Conservation (phyloP, 352 stramenopile species). For the Elongisporangium anandrum region DNA sequence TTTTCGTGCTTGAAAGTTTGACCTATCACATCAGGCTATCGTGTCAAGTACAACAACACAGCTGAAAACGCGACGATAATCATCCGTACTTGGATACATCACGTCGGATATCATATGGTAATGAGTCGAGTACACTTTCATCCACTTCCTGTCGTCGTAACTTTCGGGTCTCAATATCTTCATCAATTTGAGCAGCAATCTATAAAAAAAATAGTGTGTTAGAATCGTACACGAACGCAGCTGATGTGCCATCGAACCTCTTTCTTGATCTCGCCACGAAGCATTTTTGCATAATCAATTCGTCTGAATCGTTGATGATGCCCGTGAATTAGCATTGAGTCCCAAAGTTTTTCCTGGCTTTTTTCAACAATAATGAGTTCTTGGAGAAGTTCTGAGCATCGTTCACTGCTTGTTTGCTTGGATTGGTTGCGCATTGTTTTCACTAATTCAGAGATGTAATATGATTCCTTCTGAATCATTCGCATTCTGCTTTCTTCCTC, state of each 20-base stretch:
- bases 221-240: background rate
- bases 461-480: conserved; percentile 49
- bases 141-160: background rate
- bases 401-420: conserved; percentile 51
- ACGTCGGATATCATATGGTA: conserved; percentile 10
- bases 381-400: conserved; percentile 47
- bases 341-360: conserved; percentile 51
- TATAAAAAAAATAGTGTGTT: conserved; percentile 7
- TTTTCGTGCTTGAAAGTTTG: conserved; percentile 52
- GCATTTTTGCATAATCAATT: conserved; percentile 49
- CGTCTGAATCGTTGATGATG: conserved; percentile 65
- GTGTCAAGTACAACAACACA: background rate
- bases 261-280: conserved; percentile 67
- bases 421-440: conserved; percentile 70
- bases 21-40: conserved; percentile 8
- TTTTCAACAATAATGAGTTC: conserved; percentile 63
- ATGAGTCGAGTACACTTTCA: background rate
- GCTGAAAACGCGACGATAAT: background rate
- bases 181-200: conserved; percentile 61
- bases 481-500: conserved; percentile 47
- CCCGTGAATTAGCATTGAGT: conserved; percentile 65
- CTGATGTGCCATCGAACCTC: conserved; percentile 32
- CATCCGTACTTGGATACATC: conserved; percentile 34
- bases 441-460: conserved; percentile 68
- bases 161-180: conserved; percentile 27